Conservation (phyloP, 768 basidiomycete genomes). For the Russula emetica region DNA sequence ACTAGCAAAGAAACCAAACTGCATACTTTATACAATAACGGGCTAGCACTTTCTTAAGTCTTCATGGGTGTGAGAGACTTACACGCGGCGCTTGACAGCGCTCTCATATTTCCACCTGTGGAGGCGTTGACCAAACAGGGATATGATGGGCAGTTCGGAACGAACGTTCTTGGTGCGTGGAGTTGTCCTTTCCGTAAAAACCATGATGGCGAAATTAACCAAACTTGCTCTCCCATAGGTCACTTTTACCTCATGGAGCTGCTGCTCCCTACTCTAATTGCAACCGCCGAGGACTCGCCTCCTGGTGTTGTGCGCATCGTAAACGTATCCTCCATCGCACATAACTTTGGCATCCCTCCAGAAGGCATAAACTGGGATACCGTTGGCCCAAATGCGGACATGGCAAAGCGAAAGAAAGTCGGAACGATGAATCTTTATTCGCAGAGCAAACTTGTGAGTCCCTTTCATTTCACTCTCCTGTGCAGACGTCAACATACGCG, state of each 20-base stretch:
- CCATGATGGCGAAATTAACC: not conserved
- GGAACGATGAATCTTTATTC: not conserved
- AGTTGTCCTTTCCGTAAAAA: not conserved
- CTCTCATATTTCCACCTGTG: not conserved
- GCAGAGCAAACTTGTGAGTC: not conserved
- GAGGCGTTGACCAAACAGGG: not conserved
- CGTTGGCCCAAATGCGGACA: not conserved
- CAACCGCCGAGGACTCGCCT: not conserved
- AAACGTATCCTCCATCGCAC: not conserved
- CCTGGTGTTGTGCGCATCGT: not conserved
- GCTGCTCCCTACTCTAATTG: not conserved
- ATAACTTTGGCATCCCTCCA: not conserved
- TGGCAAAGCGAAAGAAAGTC: not conserved
- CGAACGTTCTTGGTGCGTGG: not conserved
- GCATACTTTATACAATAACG: not conserved
- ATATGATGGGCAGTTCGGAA: constrained; percentile 1
- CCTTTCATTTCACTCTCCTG: not conserved
- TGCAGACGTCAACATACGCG: not conserved
- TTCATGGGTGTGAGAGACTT: not conserved
- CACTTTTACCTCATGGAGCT: not conserved
- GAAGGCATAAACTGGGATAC: not conserved
- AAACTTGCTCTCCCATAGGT: not conserved
- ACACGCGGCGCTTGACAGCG: not conserved
- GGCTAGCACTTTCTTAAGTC: not conserved
- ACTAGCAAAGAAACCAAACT: not conserved